Evolutionary conservation across 2,329 filamentous ascomycete species (phyloP).

Genomic region (Alternaria panax): DNA sequence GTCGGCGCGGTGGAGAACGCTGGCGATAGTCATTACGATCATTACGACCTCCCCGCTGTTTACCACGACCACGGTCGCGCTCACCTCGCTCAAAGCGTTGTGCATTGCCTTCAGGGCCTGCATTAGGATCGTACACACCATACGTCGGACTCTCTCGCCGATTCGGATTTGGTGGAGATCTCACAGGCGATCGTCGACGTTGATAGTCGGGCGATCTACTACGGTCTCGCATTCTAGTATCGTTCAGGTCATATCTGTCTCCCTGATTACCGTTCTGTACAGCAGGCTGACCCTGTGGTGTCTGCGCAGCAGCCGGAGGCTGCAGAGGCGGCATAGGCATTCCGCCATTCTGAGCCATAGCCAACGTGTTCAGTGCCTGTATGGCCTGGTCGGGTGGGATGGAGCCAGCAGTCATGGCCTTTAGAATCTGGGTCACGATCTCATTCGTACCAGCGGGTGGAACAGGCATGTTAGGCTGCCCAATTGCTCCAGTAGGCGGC

Average conservation of each 20-base stretch:
- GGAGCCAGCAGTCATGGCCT: slow-evolving; percentile 43
- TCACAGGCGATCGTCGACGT: slow-evolving; percentile 64
- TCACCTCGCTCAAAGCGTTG: slow-evolving; percentile 62
- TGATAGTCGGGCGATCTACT: slow-evolving; percentile 69
- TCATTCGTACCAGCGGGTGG: slow-evolving; percentile 36
- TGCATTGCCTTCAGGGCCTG: slow-evolving; percentile 61
- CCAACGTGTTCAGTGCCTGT: slow-evolving; percentile 42
- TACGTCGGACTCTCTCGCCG: slow-evolving; percentile 74
- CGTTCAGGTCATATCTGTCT: slow-evolving; percentile 42
- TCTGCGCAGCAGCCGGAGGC: slow-evolving; percentile 21
- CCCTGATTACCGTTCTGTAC: slow-evolving; percentile 30
- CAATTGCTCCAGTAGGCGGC: slow-evolving; percentile 31
- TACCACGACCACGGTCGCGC: slow-evolving; percentile 62
- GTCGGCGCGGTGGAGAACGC: slow-evolving; percentile 76
- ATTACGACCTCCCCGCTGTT: slow-evolving; percentile 50
- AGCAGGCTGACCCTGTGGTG: slow-evolving; percentile 25
- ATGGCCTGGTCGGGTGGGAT: slow-evolving; percentile 46
- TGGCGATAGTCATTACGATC: slow-evolving; percentile 77
- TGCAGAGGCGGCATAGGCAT: slow-evolving; percentile 39
- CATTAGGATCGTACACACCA: slow-evolving; percentile 74
- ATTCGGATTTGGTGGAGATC: slow-evolving; percentile 65
- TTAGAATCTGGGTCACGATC: slow-evolving; percentile 43
- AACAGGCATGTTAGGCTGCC: slow-evolving; percentile 34
- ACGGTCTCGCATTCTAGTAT: slow-evolving; percentile 47
- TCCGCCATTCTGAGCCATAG: slow-evolving; percentile 35